phyloP scores from a whole-genome alignment of 2,329 filamentous ascomycete species.

The Curvularia eragrostidis region DNA sequence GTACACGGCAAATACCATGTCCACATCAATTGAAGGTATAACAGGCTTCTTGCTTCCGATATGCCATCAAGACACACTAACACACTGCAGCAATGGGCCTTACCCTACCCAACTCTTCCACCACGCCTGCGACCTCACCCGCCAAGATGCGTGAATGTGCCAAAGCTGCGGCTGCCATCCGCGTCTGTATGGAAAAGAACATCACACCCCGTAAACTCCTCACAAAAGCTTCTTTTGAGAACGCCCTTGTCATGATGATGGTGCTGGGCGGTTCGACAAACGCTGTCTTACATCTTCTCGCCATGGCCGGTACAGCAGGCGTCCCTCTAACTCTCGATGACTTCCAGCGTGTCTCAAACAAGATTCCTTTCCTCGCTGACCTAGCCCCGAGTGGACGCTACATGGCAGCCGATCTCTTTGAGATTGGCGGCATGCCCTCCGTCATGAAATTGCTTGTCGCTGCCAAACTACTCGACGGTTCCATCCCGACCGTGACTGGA shows the following conservation, averaged over 20 bases:
- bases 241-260: conserved; percentile 90
- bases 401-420: conserved; percentile 87
- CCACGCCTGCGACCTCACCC: conserved; percentile 79
- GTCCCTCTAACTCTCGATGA: conserved; percentile 81
- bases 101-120: conserved; percentile 81
- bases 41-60: neutral
- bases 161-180: conserved; percentile 79
- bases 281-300: conserved; percentile 85
- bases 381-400: conserved; percentile 83
- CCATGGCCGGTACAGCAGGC: conserved; percentile 86
- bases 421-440: conserved; percentile 82
- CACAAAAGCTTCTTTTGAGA: conserved; percentile 82
- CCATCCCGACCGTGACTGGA: conserved; percentile 81
- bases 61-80: conserved; percentile 4
- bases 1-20: conserved; percentile 96
- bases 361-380: conserved; percentile 85
- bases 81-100: conserved; percentile 73
- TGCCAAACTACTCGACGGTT: conserved; percentile 75
- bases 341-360: conserved; percentile 79
- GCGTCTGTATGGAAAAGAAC: conserved; percentile 78
- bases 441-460: conserved; percentile 87
- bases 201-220: conserved; percentile 82
- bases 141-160: conserved; percentile 88
- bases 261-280: conserved; percentile 90
- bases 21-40: conserved; percentile 75